Conservation (phyloP, 2,329 filamentous ascomycete genomes). For the Sarocladium kiliense region DNA sequence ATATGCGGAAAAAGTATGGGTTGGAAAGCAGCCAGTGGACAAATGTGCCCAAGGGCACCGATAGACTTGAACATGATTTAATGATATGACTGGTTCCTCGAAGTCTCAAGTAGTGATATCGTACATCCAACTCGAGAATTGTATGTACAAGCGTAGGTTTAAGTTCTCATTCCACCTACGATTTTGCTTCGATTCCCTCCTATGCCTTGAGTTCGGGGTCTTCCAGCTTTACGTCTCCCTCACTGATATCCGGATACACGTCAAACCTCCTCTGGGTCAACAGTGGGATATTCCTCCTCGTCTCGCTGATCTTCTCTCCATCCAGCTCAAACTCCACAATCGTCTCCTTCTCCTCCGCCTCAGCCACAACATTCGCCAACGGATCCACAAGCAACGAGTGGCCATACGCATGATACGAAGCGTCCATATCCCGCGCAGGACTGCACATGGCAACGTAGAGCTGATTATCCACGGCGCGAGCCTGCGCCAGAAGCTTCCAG, state of each 20-base stretch:
- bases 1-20: no score
- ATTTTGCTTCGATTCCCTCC: not conserved
- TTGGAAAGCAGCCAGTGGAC: no score
- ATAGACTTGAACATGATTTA: slow-evolving; percentile 9
- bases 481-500: slow-evolving; percentile 79
- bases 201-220: slow-evolving; percentile 20
- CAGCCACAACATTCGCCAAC: slow-evolving; percentile 72
- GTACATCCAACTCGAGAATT: not conserved
- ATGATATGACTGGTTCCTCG: not conserved
- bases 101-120: slow-evolving; percentile 9
- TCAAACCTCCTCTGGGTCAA: slow-evolving; percentile 85
- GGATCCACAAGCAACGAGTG: slow-evolving; percentile 88
- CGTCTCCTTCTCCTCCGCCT: slow-evolving; percentile 73
- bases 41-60: not conserved
- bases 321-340: slow-evolving; percentile 70
- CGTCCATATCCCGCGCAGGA: slow-evolving; percentile 73
- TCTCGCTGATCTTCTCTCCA: slow-evolving; percentile 63
- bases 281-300: slow-evolving; percentile 78
- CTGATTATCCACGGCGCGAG: slow-evolving; percentile 88
- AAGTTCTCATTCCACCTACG: not conserved
- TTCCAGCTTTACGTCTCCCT: slow-evolving; percentile 41
- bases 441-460: slow-evolving; percentile 90
- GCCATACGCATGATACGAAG: slow-evolving; percentile 84
- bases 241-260: slow-evolving; percentile 86
- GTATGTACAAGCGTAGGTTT: not conserved